phyloP scores from a whole-genome alignment of 139 green algal genomes.

The Tetradesmus obliquus region DNA sequence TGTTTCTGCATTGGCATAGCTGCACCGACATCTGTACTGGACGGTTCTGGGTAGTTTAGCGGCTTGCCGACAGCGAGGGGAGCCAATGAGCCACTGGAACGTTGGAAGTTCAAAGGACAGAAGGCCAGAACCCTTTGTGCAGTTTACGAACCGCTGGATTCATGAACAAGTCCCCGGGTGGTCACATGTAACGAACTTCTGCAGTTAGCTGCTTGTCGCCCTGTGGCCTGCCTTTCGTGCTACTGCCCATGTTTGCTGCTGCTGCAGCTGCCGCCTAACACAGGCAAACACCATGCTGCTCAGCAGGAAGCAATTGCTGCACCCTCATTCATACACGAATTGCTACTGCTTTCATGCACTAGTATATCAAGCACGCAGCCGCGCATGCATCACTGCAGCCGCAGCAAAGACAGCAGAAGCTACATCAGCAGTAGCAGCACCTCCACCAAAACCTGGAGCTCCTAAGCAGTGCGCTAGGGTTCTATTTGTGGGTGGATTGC shows the following conservation, averaged over 20 bases:
- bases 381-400: neutral
- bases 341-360: neutral
- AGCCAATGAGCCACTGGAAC: neutral
- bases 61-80: too few species aligned
- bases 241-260: neutral
- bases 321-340: neutral
- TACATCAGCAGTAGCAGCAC: slow-evolving; percentile 2
- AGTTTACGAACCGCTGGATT: too few species aligned
- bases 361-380: neutral
- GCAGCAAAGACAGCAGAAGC: slow-evolving; percentile 23
- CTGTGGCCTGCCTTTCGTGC: neutral
- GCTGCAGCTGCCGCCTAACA: neutral
- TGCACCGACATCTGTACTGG: neutral
- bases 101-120: neutral
- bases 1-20: neutral
- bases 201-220: neutral
- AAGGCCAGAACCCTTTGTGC: neutral
- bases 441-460: neutral
- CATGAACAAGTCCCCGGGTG: too few species aligned
- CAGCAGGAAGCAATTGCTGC: neutral
- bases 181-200: too few species aligned
- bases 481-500: slow-evolving; percentile 43
- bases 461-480: neutral
- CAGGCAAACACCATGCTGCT: neutral
- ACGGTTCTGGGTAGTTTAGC: too few species aligned